These are phyloP conservation scores for Pleoardoris graminearum DNA, from an alignment of 2,329 filamentous ascomycete genomes.

Conservation along the genomic window DNA sequence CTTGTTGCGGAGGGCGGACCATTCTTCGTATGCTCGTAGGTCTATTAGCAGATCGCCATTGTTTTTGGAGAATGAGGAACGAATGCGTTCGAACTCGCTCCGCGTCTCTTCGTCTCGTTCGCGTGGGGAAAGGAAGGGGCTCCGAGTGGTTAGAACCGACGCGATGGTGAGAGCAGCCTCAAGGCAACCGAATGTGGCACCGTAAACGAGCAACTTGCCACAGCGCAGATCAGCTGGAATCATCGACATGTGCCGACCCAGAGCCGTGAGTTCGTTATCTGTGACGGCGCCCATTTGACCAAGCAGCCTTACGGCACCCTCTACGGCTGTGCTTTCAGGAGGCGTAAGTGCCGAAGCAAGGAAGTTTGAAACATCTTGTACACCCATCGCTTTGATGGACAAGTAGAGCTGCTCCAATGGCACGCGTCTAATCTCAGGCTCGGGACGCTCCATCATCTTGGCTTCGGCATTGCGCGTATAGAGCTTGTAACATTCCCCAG, in stretches of 20 bases:
- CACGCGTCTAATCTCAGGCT: slow-evolving; percentile 91
- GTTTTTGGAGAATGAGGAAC: slow-evolving; percentile 71
- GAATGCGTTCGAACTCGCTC: slow-evolving; percentile 77
- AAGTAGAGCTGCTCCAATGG: slow-evolving; percentile 93
- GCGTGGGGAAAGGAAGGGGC: slow-evolving; percentile 82
- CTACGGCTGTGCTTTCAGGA: slow-evolving; percentile 80
- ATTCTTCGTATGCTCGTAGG: slow-evolving; percentile 79
- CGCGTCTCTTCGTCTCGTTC: slow-evolving; percentile 83
- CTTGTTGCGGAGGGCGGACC: slow-evolving; percentile 68
- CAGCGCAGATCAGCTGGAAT: slow-evolving; percentile 92
- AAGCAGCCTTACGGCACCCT: slow-evolving; percentile 78
- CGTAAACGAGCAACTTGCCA: slow-evolving; percentile 94
- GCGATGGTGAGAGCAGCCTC: slow-evolving; percentile 88
- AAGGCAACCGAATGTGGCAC: slow-evolving; percentile 88
- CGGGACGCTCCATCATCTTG: slow-evolving; percentile 84
- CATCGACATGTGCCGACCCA: slow-evolving; percentile 91
- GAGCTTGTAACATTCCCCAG: slow-evolving; percentile 91
- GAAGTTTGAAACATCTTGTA: slow-evolving; percentile 78
- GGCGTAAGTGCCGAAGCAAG: slow-evolving; percentile 86
- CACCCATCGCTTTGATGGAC: slow-evolving; percentile 93
- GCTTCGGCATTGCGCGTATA: slow-evolving; percentile 84
- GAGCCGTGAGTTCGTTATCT: slow-evolving; percentile 81
- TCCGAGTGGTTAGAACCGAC: slow-evolving; percentile 85
- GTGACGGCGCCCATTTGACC: slow-evolving; percentile 86
- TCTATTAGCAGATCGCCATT: slow-evolving; percentile 91